Base-by-base conservation (phyloP, 805 yeast genomes). In the Saturnispora serradocipensis region DNA sequence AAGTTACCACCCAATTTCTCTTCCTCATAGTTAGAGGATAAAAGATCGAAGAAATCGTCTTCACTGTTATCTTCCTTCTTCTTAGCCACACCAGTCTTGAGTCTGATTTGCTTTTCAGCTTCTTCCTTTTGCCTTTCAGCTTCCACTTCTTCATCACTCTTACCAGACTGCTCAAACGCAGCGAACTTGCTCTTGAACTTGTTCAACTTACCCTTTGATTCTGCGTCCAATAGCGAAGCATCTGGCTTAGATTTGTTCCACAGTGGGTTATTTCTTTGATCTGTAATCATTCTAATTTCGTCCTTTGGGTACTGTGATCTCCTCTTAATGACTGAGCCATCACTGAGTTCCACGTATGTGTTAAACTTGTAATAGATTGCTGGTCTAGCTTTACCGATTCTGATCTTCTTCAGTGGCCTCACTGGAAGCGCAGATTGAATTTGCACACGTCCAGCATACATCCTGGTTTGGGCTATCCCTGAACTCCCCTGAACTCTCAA, bases 191-290 rank as follows among this genome's bases (percentile, higher is more conserved):
- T 78, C 66, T 80, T 84, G 74, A 86, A 86, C 66, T 78, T 83
- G 67, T 77, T 81, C 61, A 90, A 71, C 67, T 82, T 84, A 60
- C 95, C 96, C 49, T 87, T 83, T 13, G 93, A 86, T 65, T 81
- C 86, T n/a, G 86, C 84, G 67, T 87, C 95, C 35, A 80, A 75
- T 44, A 82, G 77, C 48, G 78, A 78, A 60, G 87, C 72, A 66
- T 88, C 93, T 22, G 86, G 79, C 69, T 90, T 81, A 56, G 86
- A 78, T 49, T 89, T 88, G 68, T 93, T 93, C 97, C 97, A 93
- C 51, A 86, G 67, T 35, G 89, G 81, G 61, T 80, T 82, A 61
- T 86, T 87, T 69, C 96, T 81, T 74, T 86, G 95, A 68, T 93
- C 99, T 49, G 82, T 80, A 59, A 93, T 79, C 79, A 88, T 80